phyloP scores from a whole-genome alignment of 805 yeast genomes.

The Starmerella khaoyaiensis region DNA sequence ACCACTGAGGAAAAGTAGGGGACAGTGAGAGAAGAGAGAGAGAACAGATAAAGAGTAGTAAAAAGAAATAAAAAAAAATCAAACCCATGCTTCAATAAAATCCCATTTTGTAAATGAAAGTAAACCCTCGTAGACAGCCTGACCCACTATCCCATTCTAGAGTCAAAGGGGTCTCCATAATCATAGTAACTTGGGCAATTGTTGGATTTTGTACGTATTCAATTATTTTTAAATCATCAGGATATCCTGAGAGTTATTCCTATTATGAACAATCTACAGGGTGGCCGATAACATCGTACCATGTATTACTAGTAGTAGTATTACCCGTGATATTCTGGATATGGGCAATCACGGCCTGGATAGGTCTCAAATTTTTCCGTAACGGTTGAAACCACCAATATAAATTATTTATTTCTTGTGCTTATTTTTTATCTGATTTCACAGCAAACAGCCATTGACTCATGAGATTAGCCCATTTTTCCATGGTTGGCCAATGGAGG shows the following conservation, averaged over 20 bases:
- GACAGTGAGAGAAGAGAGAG: no score
- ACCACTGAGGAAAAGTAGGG: no score
- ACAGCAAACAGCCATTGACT: constrained; percentile 31
- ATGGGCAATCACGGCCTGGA: constrained; percentile 68
- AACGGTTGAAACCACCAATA: constrained; percentile 39
- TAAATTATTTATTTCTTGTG: neutral
- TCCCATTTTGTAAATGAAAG: constrained; percentile 10
- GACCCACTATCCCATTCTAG: constrained; percentile 7
- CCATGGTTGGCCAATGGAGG: constrained; percentile 31
- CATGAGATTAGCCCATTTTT: constrained; percentile 37
- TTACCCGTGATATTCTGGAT: constrained; percentile 37
- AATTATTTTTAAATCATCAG: constrained; percentile 1
- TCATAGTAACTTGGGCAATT: constrained; percentile 12
- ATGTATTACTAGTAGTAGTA: constrained; percentile 28
- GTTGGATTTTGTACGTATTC: constrained; percentile 5
- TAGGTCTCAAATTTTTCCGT: constrained; percentile 64
- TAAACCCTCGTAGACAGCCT: constrained; percentile 19
- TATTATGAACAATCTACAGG: constrained; percentile 25
- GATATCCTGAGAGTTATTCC: constrained; percentile 4
- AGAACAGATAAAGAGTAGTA: no score
- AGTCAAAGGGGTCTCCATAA: constrained; percentile 9
- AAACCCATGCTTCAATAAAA: neutral
- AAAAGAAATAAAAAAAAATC: no score
- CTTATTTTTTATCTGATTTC: constrained; percentile 24
- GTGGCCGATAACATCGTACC: constrained; percentile 32